phyloP scores from a whole-genome alignment of 441 rosid species.

The Eutrema salsugineum region DNA sequence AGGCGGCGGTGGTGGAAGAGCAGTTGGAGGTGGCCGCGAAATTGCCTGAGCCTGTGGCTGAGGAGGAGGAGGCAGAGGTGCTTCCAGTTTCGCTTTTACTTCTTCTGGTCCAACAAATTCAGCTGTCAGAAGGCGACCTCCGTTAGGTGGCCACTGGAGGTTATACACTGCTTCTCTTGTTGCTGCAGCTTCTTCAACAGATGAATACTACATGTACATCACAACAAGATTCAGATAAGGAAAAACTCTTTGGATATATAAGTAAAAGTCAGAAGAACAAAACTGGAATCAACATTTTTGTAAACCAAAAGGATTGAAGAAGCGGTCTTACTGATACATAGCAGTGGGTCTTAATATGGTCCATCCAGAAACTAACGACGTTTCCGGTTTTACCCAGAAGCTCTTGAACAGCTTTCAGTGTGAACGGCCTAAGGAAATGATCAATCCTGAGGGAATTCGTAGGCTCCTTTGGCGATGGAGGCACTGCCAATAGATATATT shows the following conservation, averaged over 20 bases:
- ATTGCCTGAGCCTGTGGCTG: constrained; percentile 46
- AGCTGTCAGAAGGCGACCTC: constrained; percentile 77
- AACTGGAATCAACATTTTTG: neutral
- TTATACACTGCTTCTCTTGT: constrained; percentile 90
- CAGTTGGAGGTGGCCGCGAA: constrained; percentile 59
- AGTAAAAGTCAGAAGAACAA: neutral
- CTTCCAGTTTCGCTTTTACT: constrained; percentile 63
- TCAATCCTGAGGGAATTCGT: constrained; percentile 84
- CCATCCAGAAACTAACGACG: constrained; percentile 93
- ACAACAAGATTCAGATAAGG: neutral
- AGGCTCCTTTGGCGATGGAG: constrained; percentile 71
- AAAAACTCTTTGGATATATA: neutral
- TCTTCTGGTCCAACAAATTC: constrained; percentile 89
- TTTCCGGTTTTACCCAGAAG: constrained; percentile 85
- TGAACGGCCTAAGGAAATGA: constrained; percentile 88
- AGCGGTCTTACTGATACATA: constrained; percentile 66
- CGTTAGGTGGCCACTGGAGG: constrained; percentile 94
- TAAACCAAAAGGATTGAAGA: neutral
- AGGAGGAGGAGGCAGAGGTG: constrained; percentile 50
- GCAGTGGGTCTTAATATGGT: constrained; percentile 95
- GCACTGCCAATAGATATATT: constrained; percentile 50
- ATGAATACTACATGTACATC: constrained; percentile 62
- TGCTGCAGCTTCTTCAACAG: constrained; percentile 77
- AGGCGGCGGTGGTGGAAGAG: constrained; percentile 65
- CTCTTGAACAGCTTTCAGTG: constrained; percentile 96